Conservation (phyloP, 176 grass and related monocot species). For the Eremochloa ophiuroides region DNA sequence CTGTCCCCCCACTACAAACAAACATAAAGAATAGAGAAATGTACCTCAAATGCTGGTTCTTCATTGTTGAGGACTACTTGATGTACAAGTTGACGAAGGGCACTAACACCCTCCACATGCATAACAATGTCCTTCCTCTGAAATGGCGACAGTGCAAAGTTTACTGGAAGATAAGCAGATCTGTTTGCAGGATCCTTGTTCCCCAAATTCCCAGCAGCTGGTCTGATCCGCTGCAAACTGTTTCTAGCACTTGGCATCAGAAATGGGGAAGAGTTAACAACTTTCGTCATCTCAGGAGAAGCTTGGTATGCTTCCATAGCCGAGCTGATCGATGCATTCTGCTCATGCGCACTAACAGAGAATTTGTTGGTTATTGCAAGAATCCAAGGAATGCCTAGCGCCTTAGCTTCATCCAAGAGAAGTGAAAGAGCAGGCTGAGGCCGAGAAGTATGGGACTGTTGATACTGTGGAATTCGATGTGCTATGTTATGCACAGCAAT, state of each 20-base stretch:
- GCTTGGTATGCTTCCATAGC: constrained; percentile 76
- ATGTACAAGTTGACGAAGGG: constrained; percentile 66
- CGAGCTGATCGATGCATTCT: constrained; percentile 57
- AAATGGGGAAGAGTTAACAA: constrained; percentile 80
- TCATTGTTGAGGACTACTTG: constrained; percentile 52
- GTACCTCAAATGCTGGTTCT: constrained; percentile 78
- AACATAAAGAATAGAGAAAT: constrained; percentile 9
- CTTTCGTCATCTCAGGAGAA: constrained; percentile 58
- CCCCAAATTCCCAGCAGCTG: constrained; percentile 6
- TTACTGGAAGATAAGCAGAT: constrained; percentile 38
- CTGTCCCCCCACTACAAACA: not conserved
- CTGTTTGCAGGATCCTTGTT: constrained; percentile 33
- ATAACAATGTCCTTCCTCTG: constrained; percentile 67
- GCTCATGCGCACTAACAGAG: constrained; percentile 65
- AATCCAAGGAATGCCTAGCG: constrained; percentile 73
- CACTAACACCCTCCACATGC: constrained; percentile 69
- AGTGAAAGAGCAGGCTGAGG: constrained; percentile 71
- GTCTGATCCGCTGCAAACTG: constrained; percentile 27
- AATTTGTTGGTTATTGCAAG: constrained; percentile 94
- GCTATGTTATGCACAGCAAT: constrained; percentile 95
- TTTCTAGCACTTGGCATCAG: constrained; percentile 52
- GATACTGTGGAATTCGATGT: constrained; percentile 58
- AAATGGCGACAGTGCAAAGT: constrained; percentile 49
- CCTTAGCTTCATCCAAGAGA: constrained; percentile 78
- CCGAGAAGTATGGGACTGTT: constrained; percentile 41